These are phyloP conservation scores for Pyricularia sp. DNA, from an alignment of 2,329 filamentous ascomycete species.

Conservation along the genomic window DNA sequence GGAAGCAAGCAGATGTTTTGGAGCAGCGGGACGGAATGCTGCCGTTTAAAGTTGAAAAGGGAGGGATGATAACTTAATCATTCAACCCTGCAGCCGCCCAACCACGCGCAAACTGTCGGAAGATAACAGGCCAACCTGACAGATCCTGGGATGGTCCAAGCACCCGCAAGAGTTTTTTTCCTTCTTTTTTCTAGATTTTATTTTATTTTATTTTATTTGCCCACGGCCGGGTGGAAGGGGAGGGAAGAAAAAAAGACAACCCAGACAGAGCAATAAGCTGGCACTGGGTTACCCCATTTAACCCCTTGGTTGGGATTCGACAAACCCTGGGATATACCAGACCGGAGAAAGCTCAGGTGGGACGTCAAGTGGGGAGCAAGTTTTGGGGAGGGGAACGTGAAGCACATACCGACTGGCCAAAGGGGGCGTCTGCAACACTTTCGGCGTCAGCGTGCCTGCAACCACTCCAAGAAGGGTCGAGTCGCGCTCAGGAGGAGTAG, in stretches of 20 bases:
- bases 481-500: background rate
- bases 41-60: constrained; percentile 22
- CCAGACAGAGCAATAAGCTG: background rate
- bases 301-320: background rate
- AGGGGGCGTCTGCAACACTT: constrained; percentile 18
- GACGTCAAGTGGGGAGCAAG: constrained; percentile 6
- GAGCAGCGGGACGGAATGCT: constrained; percentile 26
- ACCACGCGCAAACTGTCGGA: background rate
- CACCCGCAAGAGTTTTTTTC: constrained; percentile 6
- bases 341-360: constrained; percentile 3
- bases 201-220: background rate
- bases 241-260: background rate
- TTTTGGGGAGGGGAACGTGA: constrained; percentile 4
- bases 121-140: background rate
- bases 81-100: constrained; percentile 1
- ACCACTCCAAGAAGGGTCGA: constrained; percentile 1
- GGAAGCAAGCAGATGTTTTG: constrained; percentile 24
- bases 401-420: constrained; percentile 7
- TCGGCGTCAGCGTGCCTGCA: constrained; percentile 16
- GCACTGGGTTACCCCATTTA: background rate
- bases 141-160: constrained; percentile 7
- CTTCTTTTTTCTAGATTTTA: background rate
- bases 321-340: constrained; percentile 1
- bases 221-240: background rate
- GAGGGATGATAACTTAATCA: constrained; percentile 11